Percentiles rank a stretch among this genome's conserved stretches.
These are phyloP conservation scores for Cladobotryum mycophilum DNA, from an alignment of 2,329 filamentous ascomycete genomes.

Conservation along the genomic window DNA sequence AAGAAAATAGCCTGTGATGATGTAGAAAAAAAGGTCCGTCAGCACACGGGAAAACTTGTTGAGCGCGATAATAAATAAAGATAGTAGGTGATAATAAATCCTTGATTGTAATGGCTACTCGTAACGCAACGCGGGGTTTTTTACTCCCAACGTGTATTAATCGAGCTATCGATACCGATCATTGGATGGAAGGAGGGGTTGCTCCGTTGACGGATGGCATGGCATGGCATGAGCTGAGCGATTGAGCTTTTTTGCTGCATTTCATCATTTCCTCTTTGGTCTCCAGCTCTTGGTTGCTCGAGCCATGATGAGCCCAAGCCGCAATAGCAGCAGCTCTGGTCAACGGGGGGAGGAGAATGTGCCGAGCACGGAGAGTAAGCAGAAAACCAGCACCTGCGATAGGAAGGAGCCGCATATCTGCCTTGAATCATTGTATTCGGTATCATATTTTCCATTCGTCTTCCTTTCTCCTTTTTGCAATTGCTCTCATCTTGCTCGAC, in stretches of 20 bases:
- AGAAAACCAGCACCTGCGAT: too few relatives aligned
- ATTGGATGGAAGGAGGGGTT: constrained; percentile 6
- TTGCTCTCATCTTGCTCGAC: neutral
- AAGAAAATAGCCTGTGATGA: neutral
- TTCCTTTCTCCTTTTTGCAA: too few relatives aligned
- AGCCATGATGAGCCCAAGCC: too few relatives aligned
- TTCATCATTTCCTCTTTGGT: constrained; percentile 1
- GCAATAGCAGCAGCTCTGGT: too few relatives aligned
- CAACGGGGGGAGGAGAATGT: too few relatives aligned
- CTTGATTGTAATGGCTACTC: constrained; percentile 10
- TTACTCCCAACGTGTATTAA: neutral
- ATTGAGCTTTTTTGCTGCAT: constrained; percentile 5
- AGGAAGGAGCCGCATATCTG: too few relatives aligned
- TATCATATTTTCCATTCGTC: too few relatives aligned
- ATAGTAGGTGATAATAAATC: neutral
- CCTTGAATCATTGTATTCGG: too few relatives aligned
- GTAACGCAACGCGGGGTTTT: constrained; percentile 10
- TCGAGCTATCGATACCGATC: constrained; percentile 8
- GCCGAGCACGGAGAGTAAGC: too few relatives aligned
- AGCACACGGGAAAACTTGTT: constrained; percentile 1
- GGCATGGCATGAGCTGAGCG: neutral
- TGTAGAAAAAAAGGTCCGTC: neutral
- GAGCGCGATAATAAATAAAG: neutral
- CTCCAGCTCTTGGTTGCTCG: neutral
- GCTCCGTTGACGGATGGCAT: constrained; percentile 9